These are phyloP conservation scores for Phytophthora kernoviae DNA, from an alignment of 352 stramenopile species.

Conservation along the genomic window DNA sequence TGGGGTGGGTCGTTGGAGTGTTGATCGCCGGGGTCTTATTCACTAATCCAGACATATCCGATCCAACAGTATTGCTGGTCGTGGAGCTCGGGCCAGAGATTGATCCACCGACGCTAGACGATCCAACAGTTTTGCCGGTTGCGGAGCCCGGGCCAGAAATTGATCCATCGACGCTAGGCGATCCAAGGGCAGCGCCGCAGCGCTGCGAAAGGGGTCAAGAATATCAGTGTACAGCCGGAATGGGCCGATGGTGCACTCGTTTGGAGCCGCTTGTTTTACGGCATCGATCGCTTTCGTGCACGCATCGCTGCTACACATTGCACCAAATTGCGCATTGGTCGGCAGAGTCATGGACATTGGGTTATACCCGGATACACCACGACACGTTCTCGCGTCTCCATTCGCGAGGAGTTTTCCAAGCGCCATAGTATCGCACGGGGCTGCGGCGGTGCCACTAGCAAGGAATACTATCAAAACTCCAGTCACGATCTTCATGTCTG, in stretches of 20 bases:
- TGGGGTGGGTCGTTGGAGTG: neutral
- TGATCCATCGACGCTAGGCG: slow-evolving; percentile 4
- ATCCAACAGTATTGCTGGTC: slow-evolving; percentile 17
- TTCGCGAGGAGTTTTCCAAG: slow-evolving; percentile 32
- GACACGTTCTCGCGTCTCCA: slow-evolving; percentile 35
- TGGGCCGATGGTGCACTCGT: slow-evolving; percentile 35
- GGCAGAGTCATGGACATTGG: slow-evolving; percentile 30
- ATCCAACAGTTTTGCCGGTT: slow-evolving; percentile 18
- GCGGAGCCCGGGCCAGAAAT: slow-evolving; percentile 9
- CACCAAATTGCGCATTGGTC: slow-evolving; percentile 28
- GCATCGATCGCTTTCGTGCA: slow-evolving; percentile 31
- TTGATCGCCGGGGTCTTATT: slow-evolving; percentile 5
- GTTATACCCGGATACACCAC: slow-evolving; percentile 35
- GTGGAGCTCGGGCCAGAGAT: slow-evolving; percentile 10
- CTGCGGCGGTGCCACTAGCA: slow-evolving; percentile 5
- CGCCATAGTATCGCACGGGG: slow-evolving; percentile 29
- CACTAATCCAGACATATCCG: slow-evolving; percentile 11
- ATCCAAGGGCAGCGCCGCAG: slow-evolving; percentile 21
- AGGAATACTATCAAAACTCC: slow-evolving; percentile 13
- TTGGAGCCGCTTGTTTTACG: slow-evolving; percentile 29
- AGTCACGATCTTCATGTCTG: slow-evolving; percentile 25
- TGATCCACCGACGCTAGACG: slow-evolving; percentile 2
- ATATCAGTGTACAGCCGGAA: slow-evolving; percentile 31
- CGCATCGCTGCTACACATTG: slow-evolving; percentile 37
- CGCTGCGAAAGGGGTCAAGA: slow-evolving; percentile 21